Base-by-base conservation (phyloP, 2,329 filamentous ascomycete genomes). In the Epichloe typhina region DNA sequence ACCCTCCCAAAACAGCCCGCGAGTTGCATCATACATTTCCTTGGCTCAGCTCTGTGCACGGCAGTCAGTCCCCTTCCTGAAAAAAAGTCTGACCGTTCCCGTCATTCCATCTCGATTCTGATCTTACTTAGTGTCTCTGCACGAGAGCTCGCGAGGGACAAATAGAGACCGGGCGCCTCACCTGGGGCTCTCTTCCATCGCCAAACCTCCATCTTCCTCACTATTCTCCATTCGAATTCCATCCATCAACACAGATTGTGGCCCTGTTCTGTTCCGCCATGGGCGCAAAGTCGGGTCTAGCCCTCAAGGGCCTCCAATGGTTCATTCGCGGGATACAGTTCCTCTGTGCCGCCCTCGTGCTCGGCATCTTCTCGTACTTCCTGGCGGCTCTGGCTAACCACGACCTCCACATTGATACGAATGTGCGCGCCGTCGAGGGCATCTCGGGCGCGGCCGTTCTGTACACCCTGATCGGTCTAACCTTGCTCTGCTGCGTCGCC, bases 361-460 rank as follows among this genome's bases (percentile, higher is more conserved):
- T 96, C 54, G 84, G 78, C 57, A 78, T 93, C 61, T 90, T 84
- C 74, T 83, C 82, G 47, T 95, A 94, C 74, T 94, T 89, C 74
- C 79, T 96, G 47, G 80, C 84, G 8, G 77, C 84, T 8, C 77
- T 90, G 13, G 65, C 77, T 54, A 79, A 83, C 60, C 80, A 88
- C 67, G 60, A 81, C 57, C 66, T 83, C 13, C 52, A 61, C 52
- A 89, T 90, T 57, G 72, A 76, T 17, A 79, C 67, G 57, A 83
- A 78, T 70, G 70, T 84, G 53, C 82, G 83, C 51, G 87, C 86
- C 31, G 86, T 93, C 51, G 82, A 83, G 61, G 88, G 87, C 55
- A 82, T 96, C 53, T 77, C 86, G 0, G 90, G 89, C 47, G 76
- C 76, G 1, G 86, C 81, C 2, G 77, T 83, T 0, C 63, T 94